Base-by-base conservation (phyloP, 768 basidiomycete species). In the Boletus sensibilis region DNA sequence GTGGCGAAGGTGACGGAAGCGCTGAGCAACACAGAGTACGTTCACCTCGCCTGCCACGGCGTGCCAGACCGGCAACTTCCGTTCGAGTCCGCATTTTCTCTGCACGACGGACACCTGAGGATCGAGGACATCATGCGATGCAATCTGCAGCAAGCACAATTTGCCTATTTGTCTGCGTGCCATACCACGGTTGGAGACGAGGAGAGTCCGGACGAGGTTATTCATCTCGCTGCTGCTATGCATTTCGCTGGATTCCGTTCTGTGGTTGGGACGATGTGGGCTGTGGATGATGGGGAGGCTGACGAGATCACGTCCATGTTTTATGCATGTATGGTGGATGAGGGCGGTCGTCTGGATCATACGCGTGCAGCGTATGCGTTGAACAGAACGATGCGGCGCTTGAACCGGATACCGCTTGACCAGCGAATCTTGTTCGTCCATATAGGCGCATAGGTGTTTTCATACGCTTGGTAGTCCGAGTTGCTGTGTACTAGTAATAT, bases 11-110 rank as follows among this genome's bases (percentile, higher is more conserved):
- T 65, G 4, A 11, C 54, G 4, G 25, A 50, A 13, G 49, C 20
- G 16, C 38, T 66, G 3, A 40, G 21, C 20, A n/a, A 34, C 25
- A 46, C 57, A 34, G 20, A 46, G 4, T 70, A 53, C 53, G 60
- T 62, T 10, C 69, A 70, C 39, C 57, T 70, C 20, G 64, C 66
- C 0, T 69, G 66, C 21, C 68, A 70, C 33, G 69, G 63, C 2
- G 9, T 40, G 8, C 61, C 56, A n/a, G 48, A 55, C 10, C 14
- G 4, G 4, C 7, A 25, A 16, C 39, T 35, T 4, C 66, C 68
- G 8, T 62, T 66, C 44, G 44, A 68, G 35, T 63, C 61, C 13
- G 41, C 10, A 7, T 63, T 63, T 16, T 40, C 57, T 16, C 25
- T 58, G 37, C 18, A 44, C 5, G 43, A 55, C 20, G 38, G 29